Evolutionary conservation across 495 filamentous ascomycete genomes (phyloP).

Genomic region (Clohesyomyces aquaticus): DNA sequence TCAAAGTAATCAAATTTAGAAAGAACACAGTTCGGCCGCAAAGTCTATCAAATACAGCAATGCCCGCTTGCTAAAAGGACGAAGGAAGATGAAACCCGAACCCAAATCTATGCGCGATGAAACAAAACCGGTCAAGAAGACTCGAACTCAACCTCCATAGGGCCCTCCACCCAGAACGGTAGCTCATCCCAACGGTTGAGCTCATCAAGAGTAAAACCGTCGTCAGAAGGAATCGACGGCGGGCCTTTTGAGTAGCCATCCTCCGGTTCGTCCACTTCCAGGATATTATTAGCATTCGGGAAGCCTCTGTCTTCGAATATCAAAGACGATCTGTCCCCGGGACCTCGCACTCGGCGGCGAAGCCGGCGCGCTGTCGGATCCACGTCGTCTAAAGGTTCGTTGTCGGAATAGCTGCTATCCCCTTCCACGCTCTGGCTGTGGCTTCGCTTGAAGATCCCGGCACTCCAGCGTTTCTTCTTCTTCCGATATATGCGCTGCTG

Average conservation of each 20-base stretch:
- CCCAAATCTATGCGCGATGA: background rate
- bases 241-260: constrained; percentile 31
- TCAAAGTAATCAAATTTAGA: background rate
- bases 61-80: background rate
- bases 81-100: background rate
- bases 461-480: constrained; percentile 45
- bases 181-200: no score
- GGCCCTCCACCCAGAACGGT: constrained; percentile 40
- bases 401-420: constrained; percentile 42
- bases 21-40: background rate
- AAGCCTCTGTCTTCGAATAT: constrained; percentile 41
- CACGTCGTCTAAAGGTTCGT: constrained; percentile 39
- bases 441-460: constrained; percentile 44
- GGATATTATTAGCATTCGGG: constrained; percentile 33
- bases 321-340: constrained; percentile 37
- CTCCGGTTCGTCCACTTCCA: constrained; percentile 41
- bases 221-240: constrained; percentile 41
- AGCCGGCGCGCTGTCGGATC: constrained; percentile 42
- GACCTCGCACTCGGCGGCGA: constrained; percentile 41
- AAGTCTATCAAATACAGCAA: background rate
- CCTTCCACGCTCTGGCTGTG: constrained; percentile 45
- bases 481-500: constrained; percentile 29
- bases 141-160: constrained; percentile 41
- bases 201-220: constrained; percentile 41
- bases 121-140: constrained; percentile 11